These are phyloP conservation scores for Penicillium sp. DNA, from an alignment of 2,329 filamentous ascomycete species.

Conservation along the genomic window DNA sequence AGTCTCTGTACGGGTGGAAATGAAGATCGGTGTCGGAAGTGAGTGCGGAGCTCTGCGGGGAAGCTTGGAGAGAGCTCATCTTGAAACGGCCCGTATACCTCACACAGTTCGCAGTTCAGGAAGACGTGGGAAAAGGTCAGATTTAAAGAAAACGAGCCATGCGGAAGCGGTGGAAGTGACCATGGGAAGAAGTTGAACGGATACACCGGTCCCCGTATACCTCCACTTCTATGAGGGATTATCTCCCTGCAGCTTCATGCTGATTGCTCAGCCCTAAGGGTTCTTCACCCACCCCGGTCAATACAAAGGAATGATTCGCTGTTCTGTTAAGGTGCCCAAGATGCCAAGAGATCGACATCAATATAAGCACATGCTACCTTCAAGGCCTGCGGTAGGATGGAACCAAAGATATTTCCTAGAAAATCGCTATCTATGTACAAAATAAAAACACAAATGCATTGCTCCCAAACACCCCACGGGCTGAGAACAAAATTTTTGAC, in stretches of 20 bases:
- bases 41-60: slow-evolving; percentile 10
- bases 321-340: background rate
- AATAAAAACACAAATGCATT: slow-evolving; percentile 20
- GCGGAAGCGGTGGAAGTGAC: slow-evolving; percentile 7
- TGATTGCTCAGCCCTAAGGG: background rate
- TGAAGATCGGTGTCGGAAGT: slow-evolving; percentile 8
- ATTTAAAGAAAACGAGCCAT: slow-evolving; percentile 7
- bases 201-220: background rate
- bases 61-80: slow-evolving; percentile 5
- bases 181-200: background rate
- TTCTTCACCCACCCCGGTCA: background rate
- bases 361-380: background rate
- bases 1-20: slow-evolving; percentile 21
- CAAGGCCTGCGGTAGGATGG: background rate
- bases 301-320: background rate
- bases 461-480: slow-evolving; percentile 26
- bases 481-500: slow-evolving; percentile 17
- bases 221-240: background rate
- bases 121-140: background rate
- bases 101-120: background rate
- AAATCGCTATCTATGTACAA: slow-evolving; percentile 27
- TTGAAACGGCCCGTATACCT: background rate
- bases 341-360: background rate
- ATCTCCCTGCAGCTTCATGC: background rate
- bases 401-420: slow-evolving; percentile 18